A percentile compares a stretch with the other conserved stretches of the same genome.
Evolutionary conservation across 306 rosid species (phyloP).

Genomic region (Glycine soja): DNA sequence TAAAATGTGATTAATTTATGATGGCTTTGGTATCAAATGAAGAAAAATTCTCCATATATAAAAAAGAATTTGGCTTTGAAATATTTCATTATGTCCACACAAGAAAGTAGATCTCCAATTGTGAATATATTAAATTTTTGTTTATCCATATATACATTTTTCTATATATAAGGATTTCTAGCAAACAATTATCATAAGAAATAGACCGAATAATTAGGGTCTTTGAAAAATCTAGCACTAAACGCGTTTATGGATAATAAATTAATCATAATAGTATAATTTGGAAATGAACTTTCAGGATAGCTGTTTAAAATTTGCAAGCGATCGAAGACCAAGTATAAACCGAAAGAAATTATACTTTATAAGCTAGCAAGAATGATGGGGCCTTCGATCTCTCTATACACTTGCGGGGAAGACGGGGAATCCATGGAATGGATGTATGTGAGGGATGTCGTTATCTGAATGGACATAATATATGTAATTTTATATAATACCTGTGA

Average conservation of each 20-base stretch:
- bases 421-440: conserved; percentile 37
- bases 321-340: neutral
- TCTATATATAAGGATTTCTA: neutral
- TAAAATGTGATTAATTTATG: neutral
- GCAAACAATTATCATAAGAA: neutral
- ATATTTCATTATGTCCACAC: neutral
- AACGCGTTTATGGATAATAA: conserved; percentile 44
- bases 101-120: neutral
- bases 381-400: conserved; percentile 34
- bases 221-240: conserved; percentile 43
- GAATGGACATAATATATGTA: conserved; percentile 50
- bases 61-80: neutral
- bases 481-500: conserved; percentile 24
- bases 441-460: conserved; percentile 54
- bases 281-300: conserved; percentile 11
- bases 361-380: conserved; percentile 7
- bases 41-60: neutral
- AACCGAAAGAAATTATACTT: conserved; percentile 9
- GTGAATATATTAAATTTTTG: neutral
- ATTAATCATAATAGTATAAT: neutral
- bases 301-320: conserved; percentile 19
- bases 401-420: conserved; percentile 21
- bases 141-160: neutral
- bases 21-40: neutral
- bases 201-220: neutral